Evolutionary conservation across 2,329 filamentous ascomycete species (phyloP).

Genomic region (Acrocalymma vagum): DNA sequence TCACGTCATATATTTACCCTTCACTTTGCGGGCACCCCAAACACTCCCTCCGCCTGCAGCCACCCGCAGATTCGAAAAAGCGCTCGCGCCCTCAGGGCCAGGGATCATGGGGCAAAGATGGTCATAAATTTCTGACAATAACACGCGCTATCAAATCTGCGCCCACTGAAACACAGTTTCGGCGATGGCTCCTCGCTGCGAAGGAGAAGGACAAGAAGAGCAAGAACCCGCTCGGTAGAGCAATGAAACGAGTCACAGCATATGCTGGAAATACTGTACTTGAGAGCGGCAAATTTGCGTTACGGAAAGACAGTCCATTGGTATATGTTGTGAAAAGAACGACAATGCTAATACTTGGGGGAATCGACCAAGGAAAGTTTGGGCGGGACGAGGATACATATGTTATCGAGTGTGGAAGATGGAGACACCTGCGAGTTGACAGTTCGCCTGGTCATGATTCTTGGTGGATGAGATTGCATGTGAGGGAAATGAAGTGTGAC

Average conservation of each 20-base stretch:
- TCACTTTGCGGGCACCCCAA: conserved; percentile 10
- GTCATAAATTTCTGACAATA: conserved; percentile 14
- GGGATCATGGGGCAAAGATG: conserved; percentile 12
- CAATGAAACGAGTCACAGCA: conserved; percentile 17
- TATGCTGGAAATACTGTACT: conserved; percentile 22
- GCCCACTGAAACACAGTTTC: conserved; percentile 3
- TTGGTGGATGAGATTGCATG: conserved; percentile 20
- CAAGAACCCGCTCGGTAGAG: conserved; percentile 19
- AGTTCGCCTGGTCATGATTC: conserved; percentile 8
- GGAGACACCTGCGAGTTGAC: conserved; percentile 8
- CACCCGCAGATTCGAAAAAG: conserved; percentile 3
- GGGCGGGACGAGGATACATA: conserved; percentile 13
- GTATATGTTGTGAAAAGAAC: conserved; percentile 14
- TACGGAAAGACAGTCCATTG: conserved; percentile 1
- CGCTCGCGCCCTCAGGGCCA: conserved; percentile 18
- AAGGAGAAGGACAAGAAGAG: conserved; percentile 13
- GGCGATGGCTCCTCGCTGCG: not conserved
- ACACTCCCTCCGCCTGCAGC: conserved; percentile 13
- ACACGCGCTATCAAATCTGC: not conserved
- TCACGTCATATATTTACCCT: conserved; percentile 24
- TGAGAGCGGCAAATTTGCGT: conserved; percentile 18
- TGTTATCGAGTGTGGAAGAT: conserved; percentile 14
- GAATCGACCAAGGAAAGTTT: not conserved
- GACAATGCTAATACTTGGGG: conserved; percentile 7
- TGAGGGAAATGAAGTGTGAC: conserved; percentile 2